Evolutionary conservation across 805 yeast genomes (phyloP), one percentile per base, ranked within the genome.

Genomic region (Myxozyma udenii): DNA sequence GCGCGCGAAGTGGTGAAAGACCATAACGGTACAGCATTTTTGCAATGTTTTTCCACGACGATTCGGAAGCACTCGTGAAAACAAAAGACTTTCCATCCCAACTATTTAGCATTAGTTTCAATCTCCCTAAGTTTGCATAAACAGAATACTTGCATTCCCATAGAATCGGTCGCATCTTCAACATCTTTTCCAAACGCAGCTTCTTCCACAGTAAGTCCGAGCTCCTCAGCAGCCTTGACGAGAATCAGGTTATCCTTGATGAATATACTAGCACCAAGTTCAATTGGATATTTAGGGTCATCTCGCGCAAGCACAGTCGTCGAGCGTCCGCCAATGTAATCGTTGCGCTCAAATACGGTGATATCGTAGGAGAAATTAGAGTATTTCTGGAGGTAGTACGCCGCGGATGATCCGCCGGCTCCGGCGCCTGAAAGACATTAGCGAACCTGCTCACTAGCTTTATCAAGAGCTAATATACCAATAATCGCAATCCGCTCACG

Each of bases 361-460:
- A 77, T 65, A 43, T 76, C 66, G 51, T 60, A 73, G 14, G 47
- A 51, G 41, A 61, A 55, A 26, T 65, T 59, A 1, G 75, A 65
- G 56, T 61, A 75, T 41, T 67, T 69, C 35, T 74, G 72, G 14
- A 76, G 64, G 51, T 77, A 68, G 55, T 74, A 71, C 2, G 80
- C 75, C n/a, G 75, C 67, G 2, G 76, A 64, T 0, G 78, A 63
- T 1, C 81, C 81, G 7, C 76, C 79, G 2, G 81, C 73, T 2
- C 81, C 81, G 0, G 80, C 78, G 2, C 81, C 81, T 25, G 74
- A 66, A 22, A 70, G 1, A 78, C 78, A 11, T 14, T n/a, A 30
- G 14, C 42, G n/a, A 19, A 22, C 14, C 9, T 26, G 12, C n/a
- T 11, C 14, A 28, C 33, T 28, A n/a, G n/a, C n/a, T 28, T 14